These are phyloP conservation scores for Cryptomeria japonica DNA, from an alignment of 75 land plant genomes.

Conservation along the genomic window DNA sequence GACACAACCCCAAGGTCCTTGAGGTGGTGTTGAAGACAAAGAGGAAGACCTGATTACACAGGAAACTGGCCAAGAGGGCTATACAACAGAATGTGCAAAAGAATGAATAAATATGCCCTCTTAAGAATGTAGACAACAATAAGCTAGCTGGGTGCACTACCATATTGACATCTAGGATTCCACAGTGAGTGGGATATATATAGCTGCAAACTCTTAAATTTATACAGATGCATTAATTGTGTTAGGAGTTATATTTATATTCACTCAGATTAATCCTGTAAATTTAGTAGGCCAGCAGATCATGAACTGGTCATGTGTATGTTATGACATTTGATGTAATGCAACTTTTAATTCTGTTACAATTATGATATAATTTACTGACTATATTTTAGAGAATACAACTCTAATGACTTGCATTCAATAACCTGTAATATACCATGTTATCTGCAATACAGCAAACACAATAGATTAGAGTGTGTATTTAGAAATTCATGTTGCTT, in stretches of 20 bases:
- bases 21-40: not conserved
- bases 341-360: not conserved
- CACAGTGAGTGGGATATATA: not conserved
- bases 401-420: not conserved
- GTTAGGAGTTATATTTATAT: not conserved
- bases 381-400: not conserved
- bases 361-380: not conserved
- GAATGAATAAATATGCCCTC: not conserved
- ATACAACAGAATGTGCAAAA: not conserved
- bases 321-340: not conserved
- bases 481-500: not conserved
- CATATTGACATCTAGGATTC: not conserved
- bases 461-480: not conserved
- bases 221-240: not conserved
- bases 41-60: not conserved
- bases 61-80: not conserved
- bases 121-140: conserved; percentile 3
- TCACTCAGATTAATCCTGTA: not conserved
- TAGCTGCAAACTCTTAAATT: no score
- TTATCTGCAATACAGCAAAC: not conserved
- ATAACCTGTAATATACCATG: not conserved
- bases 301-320: not conserved
- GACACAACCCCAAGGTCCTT: not conserved
- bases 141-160: not conserved
- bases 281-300: not conserved